Base-by-base conservation (phyloP, 2,329 filamentous ascomycete species). In the Immersiporthe knoxdaviesiana region DNA sequence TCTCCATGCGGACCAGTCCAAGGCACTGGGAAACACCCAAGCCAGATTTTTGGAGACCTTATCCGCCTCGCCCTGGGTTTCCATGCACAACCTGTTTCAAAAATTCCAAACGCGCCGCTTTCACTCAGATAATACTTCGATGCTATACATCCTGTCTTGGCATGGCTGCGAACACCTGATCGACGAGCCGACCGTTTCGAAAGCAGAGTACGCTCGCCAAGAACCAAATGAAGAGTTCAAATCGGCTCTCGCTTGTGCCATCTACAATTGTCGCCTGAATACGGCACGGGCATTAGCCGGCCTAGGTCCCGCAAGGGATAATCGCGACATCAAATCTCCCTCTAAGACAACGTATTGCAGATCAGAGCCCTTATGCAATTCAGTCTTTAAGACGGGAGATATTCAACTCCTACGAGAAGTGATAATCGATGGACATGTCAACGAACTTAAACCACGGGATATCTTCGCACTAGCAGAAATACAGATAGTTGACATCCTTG, bases 1-100 rank as follows among this genome's bases (percentile, higher is more conserved):
- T 21, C 69, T 74, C 61, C 83, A 85, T 68, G 78, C 83, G 12
- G 73, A 85, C 56, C 37, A 24, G 44, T 80, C 82, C 54, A 73
- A 77, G 66, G 69, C 72, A 4, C 14, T 44, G 24, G 71, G 68
- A 2, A 72, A 80, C 41, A 37, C 68, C 24, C 78, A 81, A 71
- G 50, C 66, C 3, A 59, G 69, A 0, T 82, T 83, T 70, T 39
- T 84, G 1, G 37, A 66, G 6, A 8, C 32, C 0, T 81, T 81
- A 44, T 64, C 66, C 21, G 60, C 76, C 35, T 10, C 66, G 10
- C 21, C 60, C 0, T 82, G 79, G 72, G 10, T 79, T 35, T 37
- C 59, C 0, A 50, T 78, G 0, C 63, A 73, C 35, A 81, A 81
- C 63, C 3, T 74, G 18, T 75, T 80, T 39, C 74, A 79, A 70